Conservation (phyloP, 768 basidiomycete species). For the Melanogaster broomeanus region DNA sequence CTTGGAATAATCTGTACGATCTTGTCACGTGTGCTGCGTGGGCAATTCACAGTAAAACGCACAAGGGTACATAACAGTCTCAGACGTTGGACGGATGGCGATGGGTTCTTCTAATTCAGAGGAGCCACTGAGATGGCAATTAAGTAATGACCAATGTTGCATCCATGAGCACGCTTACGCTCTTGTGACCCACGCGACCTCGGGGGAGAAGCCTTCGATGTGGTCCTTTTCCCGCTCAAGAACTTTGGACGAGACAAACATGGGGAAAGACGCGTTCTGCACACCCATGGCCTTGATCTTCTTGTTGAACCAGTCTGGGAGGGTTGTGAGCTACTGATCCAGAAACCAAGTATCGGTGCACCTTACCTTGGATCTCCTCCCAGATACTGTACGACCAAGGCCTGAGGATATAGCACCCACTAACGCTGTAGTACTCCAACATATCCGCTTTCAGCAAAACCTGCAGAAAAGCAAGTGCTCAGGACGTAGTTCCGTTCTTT, state of each 20-base stretch:
- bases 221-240: conserved; percentile 98
- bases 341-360: not conserved
- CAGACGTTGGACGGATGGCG: conserved; percentile 96
- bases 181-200: conserved; percentile 99
- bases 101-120: conserved; percentile 97
- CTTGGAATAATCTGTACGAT: conserved; percentile 83
- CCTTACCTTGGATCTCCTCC: conserved; percentile 89
- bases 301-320: conserved; percentile 88
- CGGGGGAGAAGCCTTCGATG: conserved; percentile 98
- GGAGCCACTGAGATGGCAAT: conserved; percentile 57
- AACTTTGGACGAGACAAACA: conserved; percentile 93
- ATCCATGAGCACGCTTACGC: conserved; percentile 59
- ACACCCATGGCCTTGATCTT: conserved; percentile 94
- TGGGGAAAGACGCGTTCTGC: conserved; percentile 98
- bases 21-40: conserved; percentile 1
- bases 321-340: not conserved
- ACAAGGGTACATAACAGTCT: conserved; percentile 99
- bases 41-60: conserved; percentile 28
- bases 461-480: conserved; percentile 42
- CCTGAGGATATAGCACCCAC: conserved; percentile 97
- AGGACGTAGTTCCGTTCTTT: conserved; percentile 2
- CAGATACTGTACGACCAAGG: conserved; percentile 98
- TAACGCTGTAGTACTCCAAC: conserved; percentile 98
- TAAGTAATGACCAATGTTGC: not conserved
- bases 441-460: conserved; percentile 98